Evolutionary conservation across 1,284 basidiomycete genomes (phyloP).

Genomic region (Pterulicium gracile): DNA sequence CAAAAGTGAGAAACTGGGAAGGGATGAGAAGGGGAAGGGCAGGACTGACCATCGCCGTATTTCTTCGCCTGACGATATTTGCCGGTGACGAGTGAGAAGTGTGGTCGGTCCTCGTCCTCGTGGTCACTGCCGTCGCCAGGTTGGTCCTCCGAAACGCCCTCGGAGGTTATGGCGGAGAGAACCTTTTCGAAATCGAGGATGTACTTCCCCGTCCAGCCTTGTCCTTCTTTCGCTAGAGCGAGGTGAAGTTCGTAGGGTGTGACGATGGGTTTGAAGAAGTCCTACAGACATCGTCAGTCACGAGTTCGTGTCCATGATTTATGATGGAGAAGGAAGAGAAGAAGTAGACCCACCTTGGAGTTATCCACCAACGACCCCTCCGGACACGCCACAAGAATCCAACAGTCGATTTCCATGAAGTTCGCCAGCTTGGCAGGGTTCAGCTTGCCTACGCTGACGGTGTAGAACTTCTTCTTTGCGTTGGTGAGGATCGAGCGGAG

Average conservation of each 20-base stretch:
- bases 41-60: constrained; percentile 34
- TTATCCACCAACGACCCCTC: constrained; percentile 84
- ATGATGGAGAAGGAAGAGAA: background rate
- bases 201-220: constrained; percentile 74
- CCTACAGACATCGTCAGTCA: constrained; percentile 30
- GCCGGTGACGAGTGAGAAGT: constrained; percentile 84
- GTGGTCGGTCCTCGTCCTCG: constrained; percentile 53
- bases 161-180: constrained; percentile 26
- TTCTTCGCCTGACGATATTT: constrained; percentile 72
- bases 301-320: no score
- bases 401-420: constrained; percentile 95
- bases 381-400: constrained; percentile 88
- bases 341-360: constrained; percentile 42
- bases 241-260: constrained; percentile 91
- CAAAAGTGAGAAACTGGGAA: constrained; percentile 6
- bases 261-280: constrained; percentile 85
- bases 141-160: constrained; percentile 7
- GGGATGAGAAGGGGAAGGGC: constrained; percentile 2
- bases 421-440: constrained; percentile 95
- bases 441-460: constrained; percentile 90
- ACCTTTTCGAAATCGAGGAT: constrained; percentile 73
- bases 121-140: constrained; percentile 18
- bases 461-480: constrained; percentile 83
- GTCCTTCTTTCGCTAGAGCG: constrained; percentile 53
- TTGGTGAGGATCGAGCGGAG: constrained; percentile 57